These are phyloP conservation scores for Wickerhamomyces silvicola DNA, from an alignment of 805 yeast species.

Conservation along the genomic window DNA sequence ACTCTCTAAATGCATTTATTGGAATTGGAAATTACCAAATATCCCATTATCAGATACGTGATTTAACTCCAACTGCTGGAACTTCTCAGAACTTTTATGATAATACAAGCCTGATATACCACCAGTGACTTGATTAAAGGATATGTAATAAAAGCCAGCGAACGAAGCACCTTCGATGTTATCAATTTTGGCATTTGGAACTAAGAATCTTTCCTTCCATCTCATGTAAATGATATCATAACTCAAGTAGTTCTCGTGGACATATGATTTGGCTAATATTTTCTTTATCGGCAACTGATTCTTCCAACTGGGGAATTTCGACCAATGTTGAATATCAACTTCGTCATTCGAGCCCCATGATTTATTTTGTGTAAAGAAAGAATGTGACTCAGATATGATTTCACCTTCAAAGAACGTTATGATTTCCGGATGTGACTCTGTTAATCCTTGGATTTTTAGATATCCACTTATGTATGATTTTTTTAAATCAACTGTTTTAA, in stretches of 20 bases:
- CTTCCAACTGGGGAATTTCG: conserved; percentile 45
- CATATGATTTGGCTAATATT: conserved; percentile 13
- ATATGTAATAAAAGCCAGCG: conserved; percentile 88
- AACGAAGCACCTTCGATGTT: conserved; percentile 68
- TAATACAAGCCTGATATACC: conserved; percentile 74
- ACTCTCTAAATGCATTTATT: no score
- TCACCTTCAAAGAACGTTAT: conserved; percentile 72
- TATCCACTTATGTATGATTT: conserved; percentile 51
- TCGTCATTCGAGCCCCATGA: conserved; percentile 57
- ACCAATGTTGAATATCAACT: conserved; percentile 63
- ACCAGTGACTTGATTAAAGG: conserved; percentile 73
- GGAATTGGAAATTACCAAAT: conserved; percentile 9
- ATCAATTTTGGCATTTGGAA: conserved; percentile 62
- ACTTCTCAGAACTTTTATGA: conserved; percentile 69
- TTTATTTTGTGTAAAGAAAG: conserved; percentile 31
- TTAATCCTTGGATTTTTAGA: conserved; percentile 61
- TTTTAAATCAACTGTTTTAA: conserved; percentile 60
- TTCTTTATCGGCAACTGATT: conserved; percentile 12
- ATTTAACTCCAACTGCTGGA: conserved; percentile 63
- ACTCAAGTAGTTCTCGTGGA: conserved; percentile 25
- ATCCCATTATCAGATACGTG: conserved; percentile 8
- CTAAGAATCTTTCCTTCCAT: conserved; percentile 88
- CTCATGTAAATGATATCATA: conserved; percentile 71
- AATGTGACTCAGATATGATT: conserved; percentile 46
- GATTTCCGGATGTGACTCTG: conserved; percentile 60